These are phyloP conservation scores for Zostera marina DNA, from an alignment of 116 monocot species.

Conservation along the genomic window DNA sequence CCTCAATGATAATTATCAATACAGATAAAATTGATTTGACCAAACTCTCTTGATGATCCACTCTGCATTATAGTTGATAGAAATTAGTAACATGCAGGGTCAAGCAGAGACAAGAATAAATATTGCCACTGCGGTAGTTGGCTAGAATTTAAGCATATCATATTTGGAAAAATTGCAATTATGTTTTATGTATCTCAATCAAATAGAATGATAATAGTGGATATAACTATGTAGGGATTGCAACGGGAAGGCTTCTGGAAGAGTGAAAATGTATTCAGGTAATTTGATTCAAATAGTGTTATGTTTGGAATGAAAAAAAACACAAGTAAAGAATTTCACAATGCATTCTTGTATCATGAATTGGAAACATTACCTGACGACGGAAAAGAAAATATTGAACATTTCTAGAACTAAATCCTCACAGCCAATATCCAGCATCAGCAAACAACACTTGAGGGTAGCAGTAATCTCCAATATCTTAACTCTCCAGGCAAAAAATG, in stretches of 20 bases:
- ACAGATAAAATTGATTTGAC: constrained; percentile 54
- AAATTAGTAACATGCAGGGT: neutral
- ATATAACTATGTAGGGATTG: too few species aligned
- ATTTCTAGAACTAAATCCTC: constrained; percentile 53
- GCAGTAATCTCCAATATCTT: constrained; percentile 66
- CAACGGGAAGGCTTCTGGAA: too few species aligned
- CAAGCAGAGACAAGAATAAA: neutral
- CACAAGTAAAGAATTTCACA: neutral
- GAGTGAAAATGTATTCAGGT: too few species aligned
- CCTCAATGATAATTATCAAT: constrained; percentile 51
- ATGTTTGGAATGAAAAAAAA: constrained; percentile 1
- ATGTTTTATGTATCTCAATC: too few species aligned
- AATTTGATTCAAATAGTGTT: neutral
- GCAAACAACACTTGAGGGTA: constrained; percentile 51
- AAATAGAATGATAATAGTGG: neutral
- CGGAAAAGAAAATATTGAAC: constrained; percentile 65
- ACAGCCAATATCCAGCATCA: constrained; percentile 60
- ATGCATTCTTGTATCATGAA: neutral
- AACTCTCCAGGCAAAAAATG: constrained; percentile 56
- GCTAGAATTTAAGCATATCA: neutral
- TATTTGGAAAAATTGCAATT: neutral
- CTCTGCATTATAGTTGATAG: constrained; percentile 13
- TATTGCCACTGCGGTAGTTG: too few species aligned
- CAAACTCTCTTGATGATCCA: constrained; percentile 42
- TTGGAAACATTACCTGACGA: constrained; percentile 25